phyloP scores from a whole-genome alignment of 2,329 filamentous ascomycete species.

The Colletotrichum siamense region DNA sequence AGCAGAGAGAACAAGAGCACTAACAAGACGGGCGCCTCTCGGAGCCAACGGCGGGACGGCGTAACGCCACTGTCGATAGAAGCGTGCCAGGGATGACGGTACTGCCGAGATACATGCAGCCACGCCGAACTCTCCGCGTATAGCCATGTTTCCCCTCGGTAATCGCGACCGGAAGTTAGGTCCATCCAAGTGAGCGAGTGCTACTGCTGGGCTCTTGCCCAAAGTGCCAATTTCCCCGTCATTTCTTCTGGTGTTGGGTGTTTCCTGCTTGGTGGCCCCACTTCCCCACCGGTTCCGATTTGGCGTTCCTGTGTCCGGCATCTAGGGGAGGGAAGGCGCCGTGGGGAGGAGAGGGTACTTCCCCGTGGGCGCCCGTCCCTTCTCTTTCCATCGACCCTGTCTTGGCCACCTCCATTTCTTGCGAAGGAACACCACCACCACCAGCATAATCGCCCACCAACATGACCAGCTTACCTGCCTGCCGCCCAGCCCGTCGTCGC shows the following conservation, averaged over 20 bases:
- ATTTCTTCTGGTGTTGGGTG: neutral
- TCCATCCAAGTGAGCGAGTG: neutral
- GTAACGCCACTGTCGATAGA: neutral
- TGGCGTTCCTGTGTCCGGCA: neutral
- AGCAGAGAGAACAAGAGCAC: neutral
- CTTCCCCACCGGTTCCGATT: constrained; percentile 20
- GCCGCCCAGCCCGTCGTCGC: neutral
- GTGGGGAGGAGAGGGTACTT: neutral
- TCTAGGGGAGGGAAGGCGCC: neutral
- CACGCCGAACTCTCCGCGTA: neutral
- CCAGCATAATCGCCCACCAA: neutral
- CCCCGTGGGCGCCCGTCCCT: neutral
- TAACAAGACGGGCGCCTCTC: neutral
- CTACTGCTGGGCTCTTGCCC: neutral
- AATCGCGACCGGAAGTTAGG: neutral
- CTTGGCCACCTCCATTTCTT: neutral
- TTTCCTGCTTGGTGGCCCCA: neutral
- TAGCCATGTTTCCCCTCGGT: neutral
- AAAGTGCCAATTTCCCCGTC: neutral
- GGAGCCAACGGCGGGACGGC: constrained; percentile 9
- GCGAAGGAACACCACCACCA: neutral
- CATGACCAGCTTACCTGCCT: neutral
- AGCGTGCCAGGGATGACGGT: neutral
- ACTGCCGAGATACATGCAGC: constrained; percentile 17
- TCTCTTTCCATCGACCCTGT: neutral